phyloP scores from a whole-genome alignment of 2,329 filamentous ascomycete species.

The Ophiognomonia clavigignenti-juglandacearum region DNA sequence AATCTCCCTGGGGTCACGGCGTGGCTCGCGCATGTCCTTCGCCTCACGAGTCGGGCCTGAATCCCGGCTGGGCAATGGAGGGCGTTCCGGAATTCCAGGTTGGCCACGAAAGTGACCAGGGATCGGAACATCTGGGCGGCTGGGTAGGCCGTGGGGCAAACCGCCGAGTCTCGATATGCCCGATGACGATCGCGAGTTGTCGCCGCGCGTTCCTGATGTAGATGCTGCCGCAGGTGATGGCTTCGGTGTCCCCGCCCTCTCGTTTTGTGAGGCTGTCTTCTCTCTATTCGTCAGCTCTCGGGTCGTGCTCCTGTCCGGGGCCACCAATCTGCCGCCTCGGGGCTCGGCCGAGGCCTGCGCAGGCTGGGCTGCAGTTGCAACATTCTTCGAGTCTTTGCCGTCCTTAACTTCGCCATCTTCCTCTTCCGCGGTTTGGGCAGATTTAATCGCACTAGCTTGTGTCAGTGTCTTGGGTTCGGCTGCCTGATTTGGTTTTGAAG shows the following conservation, averaged over 20 bases:
- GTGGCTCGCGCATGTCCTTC: slow-evolving; percentile 34
- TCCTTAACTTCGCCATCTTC: slow-evolving; percentile 74
- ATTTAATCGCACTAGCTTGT: slow-evolving; percentile 22
- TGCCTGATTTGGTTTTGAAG: slow-evolving; percentile 16
- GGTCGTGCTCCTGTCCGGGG: slow-evolving; percentile 19
- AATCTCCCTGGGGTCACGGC: slow-evolving; percentile 11
- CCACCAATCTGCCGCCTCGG: slow-evolving; percentile 15
- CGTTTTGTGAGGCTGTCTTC: slow-evolving; percentile 22
- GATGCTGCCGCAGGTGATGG: neutral
- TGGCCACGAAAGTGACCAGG: slow-evolving; percentile 43
- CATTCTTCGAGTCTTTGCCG: slow-evolving; percentile 31
- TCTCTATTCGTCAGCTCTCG: slow-evolving; percentile 28
- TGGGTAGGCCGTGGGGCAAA: slow-evolving; percentile 39
- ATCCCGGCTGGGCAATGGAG: slow-evolving; percentile 28
- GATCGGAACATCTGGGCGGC: slow-evolving; percentile 53
- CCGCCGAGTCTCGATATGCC: slow-evolving; percentile 24
- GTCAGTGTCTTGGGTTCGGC: slow-evolving; percentile 14
- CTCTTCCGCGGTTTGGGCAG: slow-evolving; percentile 38
- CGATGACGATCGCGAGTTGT: slow-evolving; percentile 17
- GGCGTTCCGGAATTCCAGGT: slow-evolving; percentile 33
- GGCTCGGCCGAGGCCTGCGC: slow-evolving; percentile 7
- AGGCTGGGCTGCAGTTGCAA: slow-evolving; percentile 21
- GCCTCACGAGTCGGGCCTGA: slow-evolving; percentile 32
- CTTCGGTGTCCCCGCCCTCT: slow-evolving; percentile 13
- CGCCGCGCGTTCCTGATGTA: slow-evolving; percentile 6